Evolutionary conservation across 257 asterid species (phyloP), one percentile per base, ranked within the genome.

Genomic region (Solanum neorickii): DNA sequence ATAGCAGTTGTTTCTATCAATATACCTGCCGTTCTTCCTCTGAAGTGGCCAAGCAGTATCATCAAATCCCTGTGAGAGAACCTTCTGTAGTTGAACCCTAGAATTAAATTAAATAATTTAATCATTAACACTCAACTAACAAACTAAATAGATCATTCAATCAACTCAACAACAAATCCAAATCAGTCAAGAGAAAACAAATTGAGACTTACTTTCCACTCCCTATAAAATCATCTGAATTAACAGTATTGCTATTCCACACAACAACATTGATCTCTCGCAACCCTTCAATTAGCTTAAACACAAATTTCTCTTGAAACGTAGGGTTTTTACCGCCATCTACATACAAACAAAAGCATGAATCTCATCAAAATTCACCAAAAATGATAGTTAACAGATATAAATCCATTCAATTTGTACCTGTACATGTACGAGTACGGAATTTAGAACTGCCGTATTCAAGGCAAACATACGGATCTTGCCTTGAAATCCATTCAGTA

Each of bases 401-500:
- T 21, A 21, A 59, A 59, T 59, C 68, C 27, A 59, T 59, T 59
- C 62, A 56, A 56, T 56, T 56, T 56, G 65, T 56, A 95, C 99
- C 99, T 83, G 99, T 97, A 82, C 96, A 93, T 77, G 99, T 96
- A 23, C 98, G 98, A 12, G 99, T 96, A 3, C 99, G 96, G 77
- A 29, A 91, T 83, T 94, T 97, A 33, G 94, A 87, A 93, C 94
- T 94, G 18, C 87, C 98, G 59, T 96, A 97, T 84, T 97, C 99
- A 46, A 96, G 90, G 70, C 95, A 93, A 69, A 94, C 98, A 85
- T 97, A 97, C 49, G 99, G 98, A 95, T 97, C 99, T 89, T 97
- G 99, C 88, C 99, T 92, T n/a, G 99, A 97, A 86, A 96, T 93
- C 99, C 99, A 96, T 73, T 97, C 99, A 0, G 98, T 95, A 85